Percentiles rank a stretch among this genome's conserved stretches.
Evolutionary conservation across 164 flowering plant species (phyloP).

Genomic region (Echeveria elegans): DNA sequence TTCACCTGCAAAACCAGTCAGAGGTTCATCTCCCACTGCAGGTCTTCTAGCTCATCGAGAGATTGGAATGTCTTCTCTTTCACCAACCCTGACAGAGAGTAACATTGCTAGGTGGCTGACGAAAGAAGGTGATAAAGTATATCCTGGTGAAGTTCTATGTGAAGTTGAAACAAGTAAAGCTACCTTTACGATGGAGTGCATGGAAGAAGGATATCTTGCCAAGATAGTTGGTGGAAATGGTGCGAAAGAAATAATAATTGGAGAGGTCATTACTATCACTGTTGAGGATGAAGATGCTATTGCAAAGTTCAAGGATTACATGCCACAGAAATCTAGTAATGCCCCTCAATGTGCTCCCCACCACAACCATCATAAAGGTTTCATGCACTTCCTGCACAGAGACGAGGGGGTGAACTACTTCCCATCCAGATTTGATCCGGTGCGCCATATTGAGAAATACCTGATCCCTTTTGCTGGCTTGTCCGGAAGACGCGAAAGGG

Average conservation of each 20-base stretch:
- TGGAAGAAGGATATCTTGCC: constrained; percentile 97
- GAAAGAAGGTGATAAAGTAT: constrained; percentile 86
- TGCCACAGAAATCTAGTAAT: constrained; percentile 37
- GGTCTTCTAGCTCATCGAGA: constrained; percentile 93
- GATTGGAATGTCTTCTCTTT: constrained; percentile 98
- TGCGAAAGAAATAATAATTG: constrained; percentile 15
- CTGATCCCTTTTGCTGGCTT: too few species aligned
- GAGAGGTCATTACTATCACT: constrained; percentile 91
- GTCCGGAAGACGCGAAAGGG: too few species aligned
- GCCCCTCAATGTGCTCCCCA: too few species aligned
- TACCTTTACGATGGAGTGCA: constrained; percentile 96
- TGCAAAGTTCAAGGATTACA: constrained; percentile 66
- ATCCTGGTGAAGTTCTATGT: constrained; percentile 95
- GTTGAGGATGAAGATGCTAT: constrained; percentile 92
- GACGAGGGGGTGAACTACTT: too few species aligned
- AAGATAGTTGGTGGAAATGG: constrained; percentile 31
- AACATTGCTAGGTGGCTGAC: constrained; percentile 95
- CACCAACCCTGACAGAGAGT: constrained; percentile 98
- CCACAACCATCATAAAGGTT: too few species aligned
- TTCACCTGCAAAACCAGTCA: background rate
- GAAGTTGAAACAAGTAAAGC: constrained; percentile 99
- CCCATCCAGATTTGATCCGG: too few species aligned
- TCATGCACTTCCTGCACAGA: too few species aligned
- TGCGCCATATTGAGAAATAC: too few species aligned
- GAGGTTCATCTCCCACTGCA: background rate